Conservation (phyloP, 495 filamentous ascomycete genomes). For the Jackrogersella multiformis region DNA sequence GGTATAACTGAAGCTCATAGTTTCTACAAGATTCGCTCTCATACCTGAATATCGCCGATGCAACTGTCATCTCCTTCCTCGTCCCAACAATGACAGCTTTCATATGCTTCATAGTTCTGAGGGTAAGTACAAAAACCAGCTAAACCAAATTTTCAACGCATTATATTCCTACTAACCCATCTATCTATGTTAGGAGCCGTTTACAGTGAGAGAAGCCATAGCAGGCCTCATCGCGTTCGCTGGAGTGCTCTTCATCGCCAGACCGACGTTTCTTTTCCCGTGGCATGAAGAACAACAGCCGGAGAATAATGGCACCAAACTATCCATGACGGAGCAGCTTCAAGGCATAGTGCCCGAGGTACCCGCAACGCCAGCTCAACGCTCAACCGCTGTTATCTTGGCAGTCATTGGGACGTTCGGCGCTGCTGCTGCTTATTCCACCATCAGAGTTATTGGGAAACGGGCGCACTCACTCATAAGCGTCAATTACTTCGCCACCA, state of each 20-base stretch:
- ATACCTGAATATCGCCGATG: conserved; percentile 81
- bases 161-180: not conserved
- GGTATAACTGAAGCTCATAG: not conserved
- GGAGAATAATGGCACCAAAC: conserved; percentile 1
- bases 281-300: conserved; percentile 3
- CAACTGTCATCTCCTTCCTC: conserved; percentile 83
- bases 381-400: conserved; percentile 71
- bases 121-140: conserved; percentile 37
- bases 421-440: conserved; percentile 74
- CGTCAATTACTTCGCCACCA: conserved; percentile 79
- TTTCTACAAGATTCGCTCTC: conserved; percentile 69
- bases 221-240: conserved; percentile 73
- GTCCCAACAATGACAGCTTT: conserved; percentile 78
- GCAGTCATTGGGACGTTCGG: conserved; percentile 77
- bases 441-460: conserved; percentile 79
- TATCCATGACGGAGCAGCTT: conserved; percentile 43
- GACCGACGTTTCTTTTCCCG: conserved; percentile 65
- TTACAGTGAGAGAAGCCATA: conserved; percentile 72
- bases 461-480: conserved; percentile 80
- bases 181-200: conserved; percentile 61
- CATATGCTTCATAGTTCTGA: conserved; percentile 69
- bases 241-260: conserved; percentile 81
- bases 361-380: conserved; percentile 66
- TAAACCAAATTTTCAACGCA: not conserved
- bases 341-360: conserved; percentile 37